A percentile compares a stretch with the other conserved stretches of the same genome.
Conservation (phyloP, 73 alveolate species). For the Blepharisma japonicum region DNA sequence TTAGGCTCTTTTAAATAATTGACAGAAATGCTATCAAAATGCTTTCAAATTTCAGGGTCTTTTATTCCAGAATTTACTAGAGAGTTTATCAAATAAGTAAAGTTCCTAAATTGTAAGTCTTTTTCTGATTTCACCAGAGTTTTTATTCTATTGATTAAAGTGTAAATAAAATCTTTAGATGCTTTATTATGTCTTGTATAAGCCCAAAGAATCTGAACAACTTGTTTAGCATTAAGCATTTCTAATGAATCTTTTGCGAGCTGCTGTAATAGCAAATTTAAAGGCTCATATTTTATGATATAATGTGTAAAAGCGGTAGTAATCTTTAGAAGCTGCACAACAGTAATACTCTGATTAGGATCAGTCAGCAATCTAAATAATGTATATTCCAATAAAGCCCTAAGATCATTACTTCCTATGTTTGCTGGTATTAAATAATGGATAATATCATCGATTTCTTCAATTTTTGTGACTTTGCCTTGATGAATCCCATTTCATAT, state of each 20-base stretch:
- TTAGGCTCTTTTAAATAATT: neutral
- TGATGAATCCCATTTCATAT: conserved; percentile 23
- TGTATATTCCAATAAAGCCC: conserved; percentile 12
- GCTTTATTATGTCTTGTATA: conserved; percentile 22
- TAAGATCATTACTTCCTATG: conserved; percentile 20
- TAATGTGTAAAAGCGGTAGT: conserved; percentile 24
- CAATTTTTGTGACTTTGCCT: conserved; percentile 8
- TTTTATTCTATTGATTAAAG: neutral
- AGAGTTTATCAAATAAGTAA: conserved; percentile 5
- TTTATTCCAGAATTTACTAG: conserved; percentile 19
- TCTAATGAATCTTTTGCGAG: conserved; percentile 11
- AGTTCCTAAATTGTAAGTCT: conserved; percentile 3
- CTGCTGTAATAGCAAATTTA: neutral
- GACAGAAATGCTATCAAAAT: neutral
- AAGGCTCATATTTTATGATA: neutral
- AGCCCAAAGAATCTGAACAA: conserved; percentile 25
- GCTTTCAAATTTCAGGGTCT: neutral
- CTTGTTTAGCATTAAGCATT: neutral
- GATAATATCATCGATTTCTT: conserved; percentile 1
- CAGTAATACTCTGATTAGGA: neutral
- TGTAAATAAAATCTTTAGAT: neutral
- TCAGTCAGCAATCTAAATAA: conserved; percentile 8
- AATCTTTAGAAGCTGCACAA: neutral
- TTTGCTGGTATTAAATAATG: conserved; percentile 12
- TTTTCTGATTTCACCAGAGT: neutral